Evolutionary conservation across 2,329 filamentous ascomycete genomes (phyloP).

Genomic region (Trichoderma breve): DNA sequence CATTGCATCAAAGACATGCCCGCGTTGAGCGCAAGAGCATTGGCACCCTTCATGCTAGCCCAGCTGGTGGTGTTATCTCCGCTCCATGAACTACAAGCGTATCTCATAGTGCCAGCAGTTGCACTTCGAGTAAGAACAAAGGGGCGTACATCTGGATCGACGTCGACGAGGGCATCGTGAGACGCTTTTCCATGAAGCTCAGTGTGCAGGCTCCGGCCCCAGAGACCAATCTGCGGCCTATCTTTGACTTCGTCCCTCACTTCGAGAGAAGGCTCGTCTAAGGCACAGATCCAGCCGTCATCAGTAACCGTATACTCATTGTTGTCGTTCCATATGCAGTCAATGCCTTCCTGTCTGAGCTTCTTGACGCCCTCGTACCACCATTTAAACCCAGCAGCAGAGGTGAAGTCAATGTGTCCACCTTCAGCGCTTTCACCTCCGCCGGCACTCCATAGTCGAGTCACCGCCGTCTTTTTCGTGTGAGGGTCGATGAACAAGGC

Average conservation of each 20-base stretch:
- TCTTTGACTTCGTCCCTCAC: slow-evolving; percentile 36
- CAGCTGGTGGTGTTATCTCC: slow-evolving; percentile 74
- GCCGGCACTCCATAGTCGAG: slow-evolving; percentile 69
- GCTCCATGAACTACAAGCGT: slow-evolving; percentile 70
- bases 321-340: slow-evolving; percentile 78
- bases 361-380: slow-evolving; percentile 67
- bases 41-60: slow-evolving; percentile 70
- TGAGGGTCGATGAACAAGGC: slow-evolving; percentile 63
- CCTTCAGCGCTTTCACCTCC: slow-evolving; percentile 69
- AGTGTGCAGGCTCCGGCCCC: slow-evolving; percentile 67
- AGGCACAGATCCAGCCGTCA: slow-evolving; percentile 63
- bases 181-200: slow-evolving; percentile 71
- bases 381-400: slow-evolving; percentile 63
- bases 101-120: slow-evolving; percentile 67
- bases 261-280: slow-evolving; percentile 43
- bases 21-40: slow-evolving; percentile 65
- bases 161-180: slow-evolving; percentile 61
- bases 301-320: slow-evolving; percentile 69
- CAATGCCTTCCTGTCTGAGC: slow-evolving; percentile 62
- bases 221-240: slow-evolving; percentile 59
- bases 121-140: slow-evolving; percentile 70
- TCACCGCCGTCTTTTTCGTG: slow-evolving; percentile 52
- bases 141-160: slow-evolving; percentile 58
- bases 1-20: slow-evolving; percentile 67
- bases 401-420: slow-evolving; percentile 72